Evolutionary conservation across 345 rosid genomes (phyloP).

Genomic region (Salix viminalis): DNA sequence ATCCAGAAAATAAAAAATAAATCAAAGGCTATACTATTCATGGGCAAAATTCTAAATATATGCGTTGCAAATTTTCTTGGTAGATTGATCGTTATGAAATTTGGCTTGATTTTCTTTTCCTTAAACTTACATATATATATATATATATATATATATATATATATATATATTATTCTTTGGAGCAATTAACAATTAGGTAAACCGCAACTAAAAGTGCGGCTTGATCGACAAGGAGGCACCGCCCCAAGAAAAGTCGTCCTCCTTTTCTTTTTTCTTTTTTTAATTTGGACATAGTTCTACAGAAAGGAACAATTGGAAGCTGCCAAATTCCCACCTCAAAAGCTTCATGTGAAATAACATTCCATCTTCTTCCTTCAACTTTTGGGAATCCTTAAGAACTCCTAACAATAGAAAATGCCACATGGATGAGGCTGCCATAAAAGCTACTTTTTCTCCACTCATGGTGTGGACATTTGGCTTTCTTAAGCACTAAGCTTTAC

Average conservation of each 20-base stretch:
- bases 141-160: not conserved
- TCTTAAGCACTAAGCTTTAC: conserved; percentile 40
- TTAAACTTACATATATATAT: not conserved
- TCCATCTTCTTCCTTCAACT: conserved; percentile 26
- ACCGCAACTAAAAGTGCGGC: not conserved
- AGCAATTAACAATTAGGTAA: not conserved
- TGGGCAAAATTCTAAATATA: not conserved
- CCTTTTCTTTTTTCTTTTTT: not conserved
- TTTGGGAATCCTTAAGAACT: conserved; percentile 38
- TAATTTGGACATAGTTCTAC: not conserved
- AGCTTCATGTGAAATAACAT: conserved; percentile 27
- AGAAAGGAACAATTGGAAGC: conserved; percentile 21
- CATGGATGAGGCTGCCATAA: conserved; percentile 18
- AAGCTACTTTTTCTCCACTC: conserved; percentile 36
- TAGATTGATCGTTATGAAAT: not conserved
- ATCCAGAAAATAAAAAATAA: not conserved
- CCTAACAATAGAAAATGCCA: conserved; percentile 35
- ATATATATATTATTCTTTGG: not conserved
- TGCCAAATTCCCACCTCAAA: conserved; percentile 41
- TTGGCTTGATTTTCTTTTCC: not conserved
- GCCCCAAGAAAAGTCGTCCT: conserved; percentile 19
- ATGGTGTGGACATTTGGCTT: conserved; percentile 35
- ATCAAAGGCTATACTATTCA: not conserved
- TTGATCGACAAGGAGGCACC: conserved; percentile 20
- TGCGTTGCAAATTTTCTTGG: not conserved